Conservation (phyloP, 345 rosid genomes). For the Lepidium aucheri region DNA sequence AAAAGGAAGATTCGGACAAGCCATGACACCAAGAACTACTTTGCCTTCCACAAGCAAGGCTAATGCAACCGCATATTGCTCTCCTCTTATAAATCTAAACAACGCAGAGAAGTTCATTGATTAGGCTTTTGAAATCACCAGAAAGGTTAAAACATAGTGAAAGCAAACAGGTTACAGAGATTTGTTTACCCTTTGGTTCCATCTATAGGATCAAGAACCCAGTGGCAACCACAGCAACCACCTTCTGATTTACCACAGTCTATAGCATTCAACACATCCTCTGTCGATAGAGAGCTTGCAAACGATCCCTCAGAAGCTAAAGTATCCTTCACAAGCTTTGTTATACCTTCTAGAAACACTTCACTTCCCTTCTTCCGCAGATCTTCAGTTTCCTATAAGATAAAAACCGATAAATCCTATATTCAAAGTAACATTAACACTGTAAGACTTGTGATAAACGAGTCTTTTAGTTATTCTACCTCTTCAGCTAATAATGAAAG, state of each 20-base stretch:
- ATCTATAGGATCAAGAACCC: conserved; percentile 97
- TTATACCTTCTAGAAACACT: conserved; percentile 49
- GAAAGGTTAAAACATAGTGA: neutral
- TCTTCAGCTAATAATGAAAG: conserved; percentile 89
- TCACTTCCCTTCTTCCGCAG: conserved; percentile 49
- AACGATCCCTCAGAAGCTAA: conserved; percentile 52
- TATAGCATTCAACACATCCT: conserved; percentile 66
- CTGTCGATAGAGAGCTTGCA: conserved; percentile 35
- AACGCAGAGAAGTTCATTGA: neutral
- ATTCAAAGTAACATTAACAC: neutral
- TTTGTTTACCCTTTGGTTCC: conserved; percentile 87
- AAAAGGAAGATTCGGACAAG: conserved; percentile 86
- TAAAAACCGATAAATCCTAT: neutral
- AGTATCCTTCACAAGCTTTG: conserved; percentile 71
- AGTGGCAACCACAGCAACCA: conserved; percentile 70
- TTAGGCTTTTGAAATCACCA: neutral
- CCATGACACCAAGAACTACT: conserved; percentile 84
- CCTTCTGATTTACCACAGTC: conserved; percentile 86
- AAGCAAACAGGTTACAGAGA: neutral
- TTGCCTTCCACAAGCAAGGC: conserved; percentile 85
- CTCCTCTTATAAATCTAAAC: conserved; percentile 82
- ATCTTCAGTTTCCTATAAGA: conserved; percentile 68
- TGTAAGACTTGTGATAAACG: neutral
- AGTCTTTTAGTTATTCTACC: conserved; percentile 30
- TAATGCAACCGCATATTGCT: conserved; percentile 87